phyloP scores from a whole-genome alignment of 2,329 filamentous ascomycete genomes.

The Rutstroemia sp. region DNA sequence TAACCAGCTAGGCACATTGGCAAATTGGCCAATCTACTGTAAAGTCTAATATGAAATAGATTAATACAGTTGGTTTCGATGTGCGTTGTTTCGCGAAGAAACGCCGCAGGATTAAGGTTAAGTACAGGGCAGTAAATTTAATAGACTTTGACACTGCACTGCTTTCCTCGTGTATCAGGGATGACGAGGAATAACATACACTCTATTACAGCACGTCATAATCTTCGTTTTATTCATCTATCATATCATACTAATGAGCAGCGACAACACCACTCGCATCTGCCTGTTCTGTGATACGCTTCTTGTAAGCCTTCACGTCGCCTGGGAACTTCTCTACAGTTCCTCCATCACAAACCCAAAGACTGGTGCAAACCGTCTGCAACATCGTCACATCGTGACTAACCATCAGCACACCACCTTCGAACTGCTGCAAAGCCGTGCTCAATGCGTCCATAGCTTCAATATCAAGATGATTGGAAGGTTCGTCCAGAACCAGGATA shows the following conservation, averaged over 20 bases:
- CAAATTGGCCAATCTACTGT: too few relatives aligned
- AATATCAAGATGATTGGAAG: conserved; percentile 97
- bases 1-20: too few relatives aligned
- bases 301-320: conserved; percentile 96
- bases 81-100: too few relatives aligned
- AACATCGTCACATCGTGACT: conserved; percentile 99
- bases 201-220: too few relatives aligned
- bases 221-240: too few relatives aligned
- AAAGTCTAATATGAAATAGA: too few relatives aligned
- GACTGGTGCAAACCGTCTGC: conserved; percentile 85
- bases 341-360: conserved; percentile 95
- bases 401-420: conserved; percentile 96
- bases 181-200: too few relatives aligned
- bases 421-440: conserved; percentile 74
- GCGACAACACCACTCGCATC: conserved; percentile 72
- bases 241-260: conserved; percentile 17
- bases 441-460: conserved; percentile 94
- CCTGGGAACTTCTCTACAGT: conserved; percentile 95
- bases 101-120: too few relatives aligned
- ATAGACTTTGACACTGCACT: too few relatives aligned
- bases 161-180: too few relatives aligned
- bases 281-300: conserved; percentile 84
- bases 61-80: too few relatives aligned
- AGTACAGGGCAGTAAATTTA: too few relatives aligned
- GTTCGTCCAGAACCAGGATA: conserved; percentile 95